These are phyloP conservation scores for Nakaseomyces sp. DNA, from an alignment of 1,139 yeast species.

Conservation along the genomic window DNA sequence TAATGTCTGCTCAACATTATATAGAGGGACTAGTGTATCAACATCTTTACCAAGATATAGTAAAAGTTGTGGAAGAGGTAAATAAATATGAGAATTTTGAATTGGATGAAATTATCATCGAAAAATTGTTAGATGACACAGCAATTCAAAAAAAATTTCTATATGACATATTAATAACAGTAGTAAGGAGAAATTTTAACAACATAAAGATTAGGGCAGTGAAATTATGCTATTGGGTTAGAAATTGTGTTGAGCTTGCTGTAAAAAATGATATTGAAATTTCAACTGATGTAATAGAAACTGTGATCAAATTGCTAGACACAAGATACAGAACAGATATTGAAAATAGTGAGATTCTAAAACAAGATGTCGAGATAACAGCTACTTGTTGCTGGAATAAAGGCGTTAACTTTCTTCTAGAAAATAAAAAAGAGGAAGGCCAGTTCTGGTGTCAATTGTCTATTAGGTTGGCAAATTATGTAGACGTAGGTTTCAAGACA, in stretches of 20 bases:
- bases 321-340: constrained; percentile 1
- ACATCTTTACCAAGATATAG: neutral
- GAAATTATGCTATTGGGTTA: constrained; percentile 11
- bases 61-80: neutral
- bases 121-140: neutral
- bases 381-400: constrained; percentile 23
- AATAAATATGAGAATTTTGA: neutral
- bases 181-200: constrained; percentile 6
- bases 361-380: constrained; percentile 17
- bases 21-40: neutral
- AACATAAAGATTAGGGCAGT: neutral
- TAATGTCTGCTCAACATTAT: neutral
- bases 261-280: neutral
- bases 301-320: neutral
- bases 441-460: constrained; percentile 19
- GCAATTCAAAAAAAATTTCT: neutral
- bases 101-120: neutral
- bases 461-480: constrained; percentile 14
- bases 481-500: constrained; percentile 11
- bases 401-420: constrained; percentile 19
- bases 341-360: constrained; percentile 1
- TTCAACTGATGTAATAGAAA: neutral
- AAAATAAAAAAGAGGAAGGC: constrained; percentile 12
- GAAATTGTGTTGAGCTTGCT: constrained; percentile 7
- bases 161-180: neutral